These are phyloP conservation scores for Penicillium sp. DNA, from an alignment of 2,329 filamentous ascomycete genomes.

Conservation along the genomic window DNA sequence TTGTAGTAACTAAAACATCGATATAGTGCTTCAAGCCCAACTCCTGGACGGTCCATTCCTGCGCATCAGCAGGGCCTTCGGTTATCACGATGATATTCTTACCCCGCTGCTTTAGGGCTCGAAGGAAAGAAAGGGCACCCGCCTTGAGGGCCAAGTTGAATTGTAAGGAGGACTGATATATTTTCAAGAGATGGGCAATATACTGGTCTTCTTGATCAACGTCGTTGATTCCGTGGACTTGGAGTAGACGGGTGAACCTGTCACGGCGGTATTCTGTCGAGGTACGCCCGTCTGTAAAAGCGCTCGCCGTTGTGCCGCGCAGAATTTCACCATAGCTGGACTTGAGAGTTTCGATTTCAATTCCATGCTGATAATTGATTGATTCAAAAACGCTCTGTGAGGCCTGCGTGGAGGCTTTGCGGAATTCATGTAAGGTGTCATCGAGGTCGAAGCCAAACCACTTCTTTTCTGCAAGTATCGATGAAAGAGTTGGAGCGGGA, in stretches of 20 bases:
- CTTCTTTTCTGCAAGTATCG: slow-evolving; percentile 29
- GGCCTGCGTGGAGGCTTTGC: slow-evolving; percentile 44
- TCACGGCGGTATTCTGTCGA: slow-evolving; percentile 51
- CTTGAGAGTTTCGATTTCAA: slow-evolving; percentile 15
- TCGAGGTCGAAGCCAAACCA: slow-evolving; percentile 57
- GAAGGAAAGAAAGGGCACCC: slow-evolving; percentile 43
- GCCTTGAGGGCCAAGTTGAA: slow-evolving; percentile 39
- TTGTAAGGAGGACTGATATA: slow-evolving; percentile 18
- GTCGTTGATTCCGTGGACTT: slow-evolving; percentile 18
- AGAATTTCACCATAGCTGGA: slow-evolving; percentile 41
- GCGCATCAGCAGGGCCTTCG: slow-evolving; percentile 54
- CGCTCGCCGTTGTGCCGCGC: slow-evolving; percentile 38
- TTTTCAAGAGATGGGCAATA: slow-evolving; percentile 13
- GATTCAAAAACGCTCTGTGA: slow-evolving; percentile 35
- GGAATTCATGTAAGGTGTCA: slow-evolving; percentile 55
- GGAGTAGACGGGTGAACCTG: slow-evolving; percentile 42
- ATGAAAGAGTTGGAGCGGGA: background rate
- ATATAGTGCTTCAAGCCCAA: slow-evolving; percentile 33
- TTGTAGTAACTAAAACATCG: slow-evolving; percentile 41
- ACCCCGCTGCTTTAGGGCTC: slow-evolving; percentile 35
- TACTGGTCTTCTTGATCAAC: background rate
- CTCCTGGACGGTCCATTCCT: slow-evolving; percentile 48
- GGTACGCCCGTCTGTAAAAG: slow-evolving; percentile 51
- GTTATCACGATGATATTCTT: slow-evolving; percentile 53
- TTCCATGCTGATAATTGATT: slow-evolving; percentile 29